Base-by-base conservation (phyloP, 768 basidiomycete species). In the Terana coerulea region DNA sequence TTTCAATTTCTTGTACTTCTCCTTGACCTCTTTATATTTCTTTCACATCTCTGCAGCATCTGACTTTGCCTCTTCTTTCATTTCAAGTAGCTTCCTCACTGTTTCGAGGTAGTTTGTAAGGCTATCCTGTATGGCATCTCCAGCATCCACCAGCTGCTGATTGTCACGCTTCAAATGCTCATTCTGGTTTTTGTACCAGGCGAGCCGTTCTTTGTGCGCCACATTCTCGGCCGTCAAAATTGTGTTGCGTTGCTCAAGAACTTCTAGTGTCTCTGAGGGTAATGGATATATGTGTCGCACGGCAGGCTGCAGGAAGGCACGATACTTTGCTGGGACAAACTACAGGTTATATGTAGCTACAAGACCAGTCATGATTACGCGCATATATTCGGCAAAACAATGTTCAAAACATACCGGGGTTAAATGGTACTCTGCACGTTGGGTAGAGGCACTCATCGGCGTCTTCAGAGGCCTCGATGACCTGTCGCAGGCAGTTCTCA, bases 201-300 rank as follows among this genome's bases (percentile, higher is more conserved):
- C 14, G 19, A 47, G 72, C 31, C 71, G 69, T 19, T 64, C 59
- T 60, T 76, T 66, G 8, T 84, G 68, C 1, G 62, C 58, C 11
- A 73, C 70, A 39, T 78, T 77, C 37, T 76, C 73, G 30, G 56
- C 61, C 31, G 68, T 63, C 6, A 79, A 69, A 7, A 56, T 57
- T 9, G 65, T 61, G 15, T 80, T 64, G 25, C 71, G 73, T 15
- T 56, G 62, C 26, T 75, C 72, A 19, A 77, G 66, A 12, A 55
- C 44, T 2, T 66, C 62, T 10, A 77, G 63, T 17, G 63, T 67
- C 46, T 19, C 52, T 56, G n/a, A 64, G 43, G 21, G 58, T 39
- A 41, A 45, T 47, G 79, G 53, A 58, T 76, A 81, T n/a, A 82
- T 68, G 53, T 77, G 75, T 51, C 79, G 73, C 14, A 81, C 64